These are phyloP conservation scores for Fusarium tanahbumbuense DNA, from an alignment of 2,329 filamentous ascomycete genomes.

Conservation along the genomic window DNA sequence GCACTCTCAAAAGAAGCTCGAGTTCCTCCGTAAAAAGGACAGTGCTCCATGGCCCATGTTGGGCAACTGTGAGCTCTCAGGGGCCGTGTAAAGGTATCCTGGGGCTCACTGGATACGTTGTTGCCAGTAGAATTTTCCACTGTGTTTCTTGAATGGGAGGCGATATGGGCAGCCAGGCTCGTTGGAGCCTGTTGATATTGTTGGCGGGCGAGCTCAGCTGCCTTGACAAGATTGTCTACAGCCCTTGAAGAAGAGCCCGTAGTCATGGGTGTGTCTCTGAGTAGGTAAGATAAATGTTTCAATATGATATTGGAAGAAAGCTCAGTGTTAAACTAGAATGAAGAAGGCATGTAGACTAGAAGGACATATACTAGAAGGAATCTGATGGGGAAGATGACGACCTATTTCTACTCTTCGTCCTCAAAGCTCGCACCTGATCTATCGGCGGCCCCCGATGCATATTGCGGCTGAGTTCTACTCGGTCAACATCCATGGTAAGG, in stretches of 20 bases:
- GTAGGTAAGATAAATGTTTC: conserved; percentile 16
- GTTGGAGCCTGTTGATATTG: conserved; percentile 49
- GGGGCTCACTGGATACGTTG: conserved; percentile 7
- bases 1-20: conserved; percentile 47
- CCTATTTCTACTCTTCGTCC: conserved; percentile 35
- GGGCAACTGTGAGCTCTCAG: conserved; percentile 41
- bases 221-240: conserved; percentile 51
- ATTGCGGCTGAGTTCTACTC: conserved; percentile 43
- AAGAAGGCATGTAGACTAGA: not conserved
- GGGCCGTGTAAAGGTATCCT: conserved; percentile 45
- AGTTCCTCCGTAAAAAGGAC: conserved; percentile 30
- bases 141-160: conserved; percentile 34
- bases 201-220: conserved; percentile 51
- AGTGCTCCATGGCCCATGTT: conserved; percentile 38
- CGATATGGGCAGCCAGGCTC: conserved; percentile 21
- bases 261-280: conserved; percentile 30
- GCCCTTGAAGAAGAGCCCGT: conserved; percentile 36
- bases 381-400: conserved; percentile 10
- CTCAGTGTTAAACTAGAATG: conserved; percentile 6
- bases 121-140: conserved; percentile 32
- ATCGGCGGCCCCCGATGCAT: conserved; percentile 41
- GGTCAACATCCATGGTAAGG: conserved; percentile 38
- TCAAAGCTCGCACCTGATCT: conserved; percentile 12
- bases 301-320: conserved; percentile 13
- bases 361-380: not conserved